Evolutionary conservation across 2,329 filamentous ascomycete species (phyloP), one percentile per base, ranked within the genome.

Genomic region (Colletotrichum siamense): DNA sequence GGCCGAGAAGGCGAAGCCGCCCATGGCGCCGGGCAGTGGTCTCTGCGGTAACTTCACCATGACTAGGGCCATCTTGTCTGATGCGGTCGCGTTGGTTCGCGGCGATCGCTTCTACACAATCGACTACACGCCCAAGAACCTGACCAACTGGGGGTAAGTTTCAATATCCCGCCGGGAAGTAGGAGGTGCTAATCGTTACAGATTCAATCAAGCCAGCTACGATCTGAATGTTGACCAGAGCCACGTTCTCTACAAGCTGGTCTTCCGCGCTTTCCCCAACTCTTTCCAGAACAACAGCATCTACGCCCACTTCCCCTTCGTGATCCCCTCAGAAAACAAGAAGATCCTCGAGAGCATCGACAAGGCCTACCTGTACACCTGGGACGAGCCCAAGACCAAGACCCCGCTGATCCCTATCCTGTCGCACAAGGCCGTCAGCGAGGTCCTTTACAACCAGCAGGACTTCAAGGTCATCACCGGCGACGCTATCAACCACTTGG

Each of bases 101-200:
- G 91, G 91, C 10, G 92, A 94, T 79, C 86, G 92, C 18, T 93
- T 93, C 84, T 93, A 93, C 83, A 93, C 92, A 13, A 34, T 76
- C 9, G 92, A 94, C 81, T 93, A 89, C 79, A 89, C 91, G 3
- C 81, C 92, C 0, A 88, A 88, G 44, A 92, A 90, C 78, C 83
- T 95, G 65, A 94, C 93, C 4, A 94, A 93, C 81, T 94, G 92
- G 92, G 93, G 93, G 68, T 93, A 88, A 68, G 77, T 67, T 18
- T 36, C 22, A 7, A 18, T 13, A 49, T 1, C 3, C 8, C 24
- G 9, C 13, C 2, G 24, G 5, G n/a, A 28, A 8, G 10, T 7
- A 8, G 2, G 8, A n/a, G 62, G 18, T 5, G 9, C 32, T 66
- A 12, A 67, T 18, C 7, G 3, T 24, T 59, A 9, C 30, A 75